phyloP scores from a whole-genome alignment of 208 protist species.

The Acanthamoeba pearcei region DNA sequence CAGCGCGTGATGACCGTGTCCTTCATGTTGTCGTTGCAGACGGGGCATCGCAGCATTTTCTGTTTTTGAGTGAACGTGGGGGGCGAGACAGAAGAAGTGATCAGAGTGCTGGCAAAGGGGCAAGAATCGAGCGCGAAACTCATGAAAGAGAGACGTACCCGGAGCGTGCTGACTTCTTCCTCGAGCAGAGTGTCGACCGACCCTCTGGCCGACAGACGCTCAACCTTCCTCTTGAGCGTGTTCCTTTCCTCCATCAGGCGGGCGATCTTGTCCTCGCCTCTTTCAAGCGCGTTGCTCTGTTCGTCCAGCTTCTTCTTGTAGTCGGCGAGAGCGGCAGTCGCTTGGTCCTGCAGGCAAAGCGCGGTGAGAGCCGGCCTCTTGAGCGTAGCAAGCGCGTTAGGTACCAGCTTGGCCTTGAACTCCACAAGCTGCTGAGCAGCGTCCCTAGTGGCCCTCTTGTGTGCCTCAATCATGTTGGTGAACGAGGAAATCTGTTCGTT shows the following conservation, averaged over 20 bases:
- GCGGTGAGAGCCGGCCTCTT: not conserved
- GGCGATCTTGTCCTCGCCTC: slow-evolving; percentile 27
- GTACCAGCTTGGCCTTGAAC: slow-evolving; percentile 33
- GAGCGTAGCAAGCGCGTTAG: not conserved
- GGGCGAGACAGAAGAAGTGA: not conserved
- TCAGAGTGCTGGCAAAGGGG: not conserved
- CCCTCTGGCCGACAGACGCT: slow-evolving; percentile 16
- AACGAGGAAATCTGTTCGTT: slow-evolving; percentile 62
- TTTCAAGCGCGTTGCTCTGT: not conserved
- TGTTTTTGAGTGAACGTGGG: not conserved
- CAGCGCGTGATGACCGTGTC: slow-evolving; percentile 76
- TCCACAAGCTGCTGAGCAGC: slow-evolving; percentile 34
- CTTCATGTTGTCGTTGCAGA: slow-evolving; percentile 73
- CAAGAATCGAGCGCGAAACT: no score
- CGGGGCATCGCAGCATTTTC: slow-evolving; percentile 68
- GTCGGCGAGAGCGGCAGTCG: not conserved
- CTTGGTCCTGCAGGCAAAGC: slow-evolving; percentile 36
- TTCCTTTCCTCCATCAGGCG: slow-evolving; percentile 50
- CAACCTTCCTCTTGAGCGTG: slow-evolving; percentile 51
- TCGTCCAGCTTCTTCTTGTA: slow-evolving; percentile 70
- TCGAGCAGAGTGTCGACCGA: slow-evolving; percentile 51
- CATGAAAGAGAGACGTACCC: not conserved
- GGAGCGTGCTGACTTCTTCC: slow-evolving; percentile 54
- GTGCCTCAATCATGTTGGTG: not conserved
- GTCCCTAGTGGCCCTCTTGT: slow-evolving; percentile 19